Percentiles rank a stretch among this genome's conserved stretches.
Evolutionary conservation across 306 rosid genomes (phyloP).

Genomic region (Corylus avellana): DNA sequence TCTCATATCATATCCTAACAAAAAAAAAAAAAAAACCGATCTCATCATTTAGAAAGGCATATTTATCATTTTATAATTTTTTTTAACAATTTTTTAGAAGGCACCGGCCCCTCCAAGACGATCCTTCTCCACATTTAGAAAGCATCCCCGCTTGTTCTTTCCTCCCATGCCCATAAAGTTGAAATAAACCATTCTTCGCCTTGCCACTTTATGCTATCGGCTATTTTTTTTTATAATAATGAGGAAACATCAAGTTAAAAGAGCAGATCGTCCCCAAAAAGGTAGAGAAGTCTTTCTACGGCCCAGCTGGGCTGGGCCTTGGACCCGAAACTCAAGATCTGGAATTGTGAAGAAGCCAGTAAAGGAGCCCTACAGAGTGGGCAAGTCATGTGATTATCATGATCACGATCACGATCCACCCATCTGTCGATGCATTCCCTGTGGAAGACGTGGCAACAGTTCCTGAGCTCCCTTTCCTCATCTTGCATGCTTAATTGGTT

Average conservation of each 20-base stretch:
- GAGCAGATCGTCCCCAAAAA: conserved; percentile 74
- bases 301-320: conserved; percentile 81
- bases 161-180: too few species aligned
- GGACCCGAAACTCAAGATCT: conserved; percentile 27
- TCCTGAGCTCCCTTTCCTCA: conserved; percentile 66
- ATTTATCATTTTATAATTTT: too few species aligned
- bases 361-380: conserved; percentile 81
- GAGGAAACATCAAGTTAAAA: background rate
- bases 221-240: too few species aligned
- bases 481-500: conserved; percentile 45
- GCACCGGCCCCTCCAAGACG: too few species aligned
- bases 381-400: conserved; percentile 53
- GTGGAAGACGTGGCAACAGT: conserved; percentile 78
- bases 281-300: conserved; percentile 78
- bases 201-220: too few species aligned
- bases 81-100: too few species aligned
- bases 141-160: too few species aligned
- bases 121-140: too few species aligned
- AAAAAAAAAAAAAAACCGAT: too few species aligned
- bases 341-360: conserved; percentile 40
- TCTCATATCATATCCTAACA: too few species aligned
- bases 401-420: conserved; percentile 60
- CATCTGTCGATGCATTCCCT: conserved; percentile 77
- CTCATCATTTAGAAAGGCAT: too few species aligned
- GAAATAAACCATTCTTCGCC: too few species aligned